These are phyloP conservation scores for Mucor indicus DNA, from an alignment of 371 early-diverging fungal genomes.

Conservation along the genomic window DNA sequence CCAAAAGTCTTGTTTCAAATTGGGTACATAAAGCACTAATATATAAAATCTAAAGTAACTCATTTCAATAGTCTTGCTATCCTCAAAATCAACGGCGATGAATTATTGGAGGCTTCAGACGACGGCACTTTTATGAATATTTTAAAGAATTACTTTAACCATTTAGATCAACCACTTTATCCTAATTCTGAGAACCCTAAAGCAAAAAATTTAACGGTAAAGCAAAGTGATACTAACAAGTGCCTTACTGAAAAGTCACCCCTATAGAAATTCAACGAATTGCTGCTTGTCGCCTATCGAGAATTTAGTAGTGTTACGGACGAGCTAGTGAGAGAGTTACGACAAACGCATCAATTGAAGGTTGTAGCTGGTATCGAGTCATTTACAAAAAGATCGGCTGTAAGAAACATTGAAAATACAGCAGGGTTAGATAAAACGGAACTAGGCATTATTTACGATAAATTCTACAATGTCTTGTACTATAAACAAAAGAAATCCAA, in stretches of 20 bases:
- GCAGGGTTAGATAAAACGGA: slow-evolving; percentile 83
- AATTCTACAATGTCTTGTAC: slow-evolving; percentile 82
- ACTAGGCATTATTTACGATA: slow-evolving; percentile 83
- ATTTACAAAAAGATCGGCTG: slow-evolving; percentile 86
- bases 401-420: slow-evolving; percentile 76
- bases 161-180: slow-evolving; percentile 67
- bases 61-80: slow-evolving; percentile 54
- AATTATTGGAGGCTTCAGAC: slow-evolving; percentile 78
- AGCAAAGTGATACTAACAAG: background rate
- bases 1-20: slow-evolving; percentile 92
- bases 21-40: slow-evolving; percentile 44
- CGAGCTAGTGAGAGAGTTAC: slow-evolving; percentile 74
- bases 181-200: slow-evolving; percentile 55
- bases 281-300: slow-evolving; percentile 87
- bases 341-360: slow-evolving; percentile 87
- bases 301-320: slow-evolving; percentile 87
- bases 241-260: background rate
- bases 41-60: background rate
- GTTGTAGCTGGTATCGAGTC: slow-evolving; percentile 94
- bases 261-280: slow-evolving; percentile 79
- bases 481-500: slow-evolving; percentile 49
- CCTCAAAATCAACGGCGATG: slow-evolving; percentile 90
- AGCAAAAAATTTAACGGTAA: slow-evolving; percentile 59
- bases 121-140: slow-evolving; percentile 90
- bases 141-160: slow-evolving; percentile 71